Evolutionary conservation across 1,139 yeast genomes (phyloP).

Genomic region (Protomyces inundatus): DNA sequence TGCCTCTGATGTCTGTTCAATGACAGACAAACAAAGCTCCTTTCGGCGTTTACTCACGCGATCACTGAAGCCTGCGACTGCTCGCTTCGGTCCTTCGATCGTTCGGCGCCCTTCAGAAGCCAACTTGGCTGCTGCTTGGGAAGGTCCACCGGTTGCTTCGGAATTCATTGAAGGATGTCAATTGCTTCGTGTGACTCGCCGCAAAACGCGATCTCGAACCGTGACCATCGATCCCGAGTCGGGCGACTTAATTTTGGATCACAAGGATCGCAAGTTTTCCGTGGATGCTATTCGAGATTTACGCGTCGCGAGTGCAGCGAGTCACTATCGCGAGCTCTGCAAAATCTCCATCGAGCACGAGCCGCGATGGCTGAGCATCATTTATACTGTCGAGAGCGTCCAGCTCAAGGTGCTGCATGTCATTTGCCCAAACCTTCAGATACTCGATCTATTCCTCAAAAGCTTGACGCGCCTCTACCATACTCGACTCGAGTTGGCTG

Average conservation of each 20-base stretch:
- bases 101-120: background rate
- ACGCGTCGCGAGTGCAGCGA: conserved; percentile 63
- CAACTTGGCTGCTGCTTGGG: background rate
- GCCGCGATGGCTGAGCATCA: conserved; percentile 71
- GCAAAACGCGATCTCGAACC: conserved; percentile 55
- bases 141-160: background rate
- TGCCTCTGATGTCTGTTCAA: background rate
- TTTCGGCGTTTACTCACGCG: background rate
- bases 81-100: background rate
- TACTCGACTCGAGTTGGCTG: conserved; percentile 10
- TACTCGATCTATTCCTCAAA: conserved; percentile 51
- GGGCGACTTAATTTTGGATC: conserved; percentile 52
- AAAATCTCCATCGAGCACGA: conserved; percentile 63
- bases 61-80: background rate
- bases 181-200: conserved; percentile 61
- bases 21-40: background rate
- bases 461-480: conserved; percentile 47
- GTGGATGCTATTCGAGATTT: conserved; percentile 68
- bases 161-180: conserved; percentile 38
- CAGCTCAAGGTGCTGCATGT: conserved; percentile 66
- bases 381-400: conserved; percentile 50
- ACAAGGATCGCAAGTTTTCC: conserved; percentile 37
- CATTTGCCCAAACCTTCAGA: conserved; percentile 61
- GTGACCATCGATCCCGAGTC: conserved; percentile 45
- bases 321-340: conserved; percentile 76